Evolutionary conservation across 768 basidiomycete genomes (phyloP).

Genomic region (Mycena capillaripes): DNA sequence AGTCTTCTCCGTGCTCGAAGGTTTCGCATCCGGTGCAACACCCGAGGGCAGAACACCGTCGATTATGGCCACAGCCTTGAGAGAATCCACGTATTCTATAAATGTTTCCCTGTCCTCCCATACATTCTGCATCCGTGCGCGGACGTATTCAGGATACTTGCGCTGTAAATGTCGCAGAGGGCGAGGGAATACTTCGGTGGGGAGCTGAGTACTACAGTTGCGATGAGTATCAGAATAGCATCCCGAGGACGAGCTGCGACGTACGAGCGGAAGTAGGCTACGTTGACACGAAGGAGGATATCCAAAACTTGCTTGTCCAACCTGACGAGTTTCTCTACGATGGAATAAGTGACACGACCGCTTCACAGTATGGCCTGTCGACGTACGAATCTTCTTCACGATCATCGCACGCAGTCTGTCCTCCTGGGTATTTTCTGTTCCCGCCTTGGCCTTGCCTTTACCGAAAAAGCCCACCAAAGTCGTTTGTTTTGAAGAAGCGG

Average conservation of each 20-base stretch:
- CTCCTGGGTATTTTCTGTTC: conserved; percentile 13
- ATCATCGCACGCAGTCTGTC: conserved; percentile 22
- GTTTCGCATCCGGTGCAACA: neutral
- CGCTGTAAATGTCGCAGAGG: conserved; percentile 17
- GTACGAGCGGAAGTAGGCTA: conserved; percentile 22
- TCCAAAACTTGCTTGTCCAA: conserved; percentile 5
- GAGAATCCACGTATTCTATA: conserved; percentile 4
- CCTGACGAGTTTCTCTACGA: conserved; percentile 17
- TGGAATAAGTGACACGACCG: neutral
- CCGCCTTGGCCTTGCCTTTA: conserved; percentile 11
- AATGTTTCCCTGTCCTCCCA: conserved; percentile 16
- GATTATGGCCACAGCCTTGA: conserved; percentile 11
- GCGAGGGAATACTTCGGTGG: conserved; percentile 23
- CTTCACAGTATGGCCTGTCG: neutral
- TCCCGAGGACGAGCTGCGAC: neutral
- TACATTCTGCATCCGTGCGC: neutral
- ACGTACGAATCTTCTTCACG: conserved; percentile 18
- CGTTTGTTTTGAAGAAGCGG: neutral
- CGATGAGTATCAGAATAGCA: neutral
- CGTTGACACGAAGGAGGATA: conserved; percentile 6
- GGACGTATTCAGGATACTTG: conserved; percentile 6
- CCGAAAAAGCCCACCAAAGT: neutral
- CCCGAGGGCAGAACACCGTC: neutral
- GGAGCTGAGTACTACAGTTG: conserved; percentile 9
- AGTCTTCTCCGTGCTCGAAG: neutral